Conservation (phyloP, 805 yeast genomes). For the Yueomyces sp. region DNA sequence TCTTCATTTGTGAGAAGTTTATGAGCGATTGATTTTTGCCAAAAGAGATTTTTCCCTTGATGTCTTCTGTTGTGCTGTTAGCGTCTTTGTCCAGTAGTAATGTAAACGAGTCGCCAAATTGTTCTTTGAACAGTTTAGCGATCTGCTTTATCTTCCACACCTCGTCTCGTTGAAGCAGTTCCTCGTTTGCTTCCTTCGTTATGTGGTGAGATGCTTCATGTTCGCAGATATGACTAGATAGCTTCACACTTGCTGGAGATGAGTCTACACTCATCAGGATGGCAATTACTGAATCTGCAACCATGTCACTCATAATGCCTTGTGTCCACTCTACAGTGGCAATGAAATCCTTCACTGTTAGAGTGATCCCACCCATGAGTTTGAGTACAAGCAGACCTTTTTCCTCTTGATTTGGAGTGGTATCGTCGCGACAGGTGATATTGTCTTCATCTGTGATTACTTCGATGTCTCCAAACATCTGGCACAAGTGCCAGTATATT, state of each 20-base stretch:
- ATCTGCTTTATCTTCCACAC: conserved; percentile 39
- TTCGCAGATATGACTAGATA: conserved; percentile 48
- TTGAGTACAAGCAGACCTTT: conserved; percentile 34
- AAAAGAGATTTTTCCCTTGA: conserved; percentile 47
- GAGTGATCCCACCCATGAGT: conserved; percentile 53
- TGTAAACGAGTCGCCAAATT: conserved; percentile 70
- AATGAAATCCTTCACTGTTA: conserved; percentile 33
- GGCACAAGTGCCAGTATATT: conserved; percentile 79
- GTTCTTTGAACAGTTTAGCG: conserved; percentile 54
- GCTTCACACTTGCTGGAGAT: conserved; percentile 86
- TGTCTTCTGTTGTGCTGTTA: conserved; percentile 14
- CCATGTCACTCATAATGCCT: conserved; percentile 76
- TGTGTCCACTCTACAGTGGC: conserved; percentile 84
- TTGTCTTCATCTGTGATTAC: conserved; percentile 44
- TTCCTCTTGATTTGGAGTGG: conserved; percentile 9
- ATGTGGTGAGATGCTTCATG: conserved; percentile 27
- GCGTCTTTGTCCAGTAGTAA: conserved; percentile 12
- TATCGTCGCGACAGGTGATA: conserved; percentile 25
- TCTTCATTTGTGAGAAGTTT: conserved; percentile 49
- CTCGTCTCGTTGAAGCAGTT: conserved; percentile 7
- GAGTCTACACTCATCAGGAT: conserved; percentile 85
- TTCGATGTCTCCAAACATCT: conserved; percentile 84
- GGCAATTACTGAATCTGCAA: conserved; percentile 90
- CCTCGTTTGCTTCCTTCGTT: conserved; percentile 7
- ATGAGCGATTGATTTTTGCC: conserved; percentile 67